A percentile compares a stretch with the other conserved stretches of the same genome.
These are phyloP conservation scores for Fermentozyma sake DNA, from an alignment of 1,139 yeast genomes.

Conservation along the genomic window DNA sequence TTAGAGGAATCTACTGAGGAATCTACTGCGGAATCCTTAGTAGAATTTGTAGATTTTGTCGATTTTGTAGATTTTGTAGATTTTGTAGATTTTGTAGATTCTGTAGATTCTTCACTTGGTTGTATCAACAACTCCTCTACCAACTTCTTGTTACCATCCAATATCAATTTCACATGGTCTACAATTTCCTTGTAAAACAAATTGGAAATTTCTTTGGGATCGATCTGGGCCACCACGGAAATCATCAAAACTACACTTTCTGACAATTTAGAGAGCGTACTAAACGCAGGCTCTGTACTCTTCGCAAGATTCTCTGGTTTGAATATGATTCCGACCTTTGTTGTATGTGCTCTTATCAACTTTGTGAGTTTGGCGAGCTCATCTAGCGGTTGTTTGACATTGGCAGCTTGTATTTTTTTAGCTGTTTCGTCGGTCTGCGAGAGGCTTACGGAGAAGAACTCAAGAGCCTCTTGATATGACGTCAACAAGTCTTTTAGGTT, in stretches of 20 bases:
- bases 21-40: slow-evolving; percentile 1
- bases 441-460: slow-evolving; percentile 24
- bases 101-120: slow-evolving; percentile 16
- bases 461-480: slow-evolving; percentile 33
- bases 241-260: slow-evolving; percentile 42
- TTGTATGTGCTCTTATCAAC: slow-evolving; percentile 70
- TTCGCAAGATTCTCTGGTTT: slow-evolving; percentile 49
- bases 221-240: slow-evolving; percentile 36
- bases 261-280: slow-evolving; percentile 48
- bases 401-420: slow-evolving; percentile 27
- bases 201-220: slow-evolving; percentile 31
- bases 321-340: slow-evolving; percentile 74
- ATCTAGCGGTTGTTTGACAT: slow-evolving; percentile 41
- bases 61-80: slow-evolving; percentile 17
- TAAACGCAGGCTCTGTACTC: slow-evolving; percentile 45
- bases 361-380: slow-evolving; percentile 58
- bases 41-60: too few species aligned
- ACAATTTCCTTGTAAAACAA: slow-evolving; percentile 40
- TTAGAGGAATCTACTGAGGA: slow-evolving; percentile 6
- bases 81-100: slow-evolving; percentile 5
- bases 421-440: slow-evolving; percentile 5
- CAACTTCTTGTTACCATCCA: slow-evolving; percentile 20
- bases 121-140: slow-evolving; percentile 20
- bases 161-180: slow-evolving; percentile 21
- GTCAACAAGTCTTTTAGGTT: slow-evolving; percentile 25